Percentiles rank a stretch among this genome's conserved stretches.
Evolutionary conservation across 306 rosid species (phyloP).

Genomic region (Carpinus viminea): DNA sequence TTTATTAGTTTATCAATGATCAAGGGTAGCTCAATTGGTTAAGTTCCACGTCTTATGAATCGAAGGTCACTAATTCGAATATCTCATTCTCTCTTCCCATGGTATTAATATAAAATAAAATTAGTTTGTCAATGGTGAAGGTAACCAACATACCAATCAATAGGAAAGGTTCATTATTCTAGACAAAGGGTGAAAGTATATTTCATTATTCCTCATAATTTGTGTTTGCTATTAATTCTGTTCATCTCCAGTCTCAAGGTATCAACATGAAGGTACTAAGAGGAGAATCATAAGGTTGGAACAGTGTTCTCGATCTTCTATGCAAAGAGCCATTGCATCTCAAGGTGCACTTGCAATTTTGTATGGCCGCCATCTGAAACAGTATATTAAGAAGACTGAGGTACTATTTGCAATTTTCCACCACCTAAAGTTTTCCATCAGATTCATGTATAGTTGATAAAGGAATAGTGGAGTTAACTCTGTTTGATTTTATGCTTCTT

Average conservation of each 20-base stretch:
- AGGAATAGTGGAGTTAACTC: background rate
- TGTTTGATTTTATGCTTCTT: background rate
- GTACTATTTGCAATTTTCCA: constrained; percentile 35
- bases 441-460: background rate
- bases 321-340: constrained; percentile 60
- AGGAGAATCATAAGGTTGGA: constrained; percentile 78
- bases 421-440: background rate
- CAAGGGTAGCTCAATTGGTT: too few relatives aligned
- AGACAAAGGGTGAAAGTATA: background rate
- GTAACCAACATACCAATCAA: background rate
- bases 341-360: constrained; percentile 70
- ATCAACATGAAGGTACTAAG: constrained; percentile 54
- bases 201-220: background rate
- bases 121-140: background rate
- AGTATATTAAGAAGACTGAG: constrained; percentile 67
- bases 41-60: too few relatives aligned
- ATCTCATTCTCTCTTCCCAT: too few relatives aligned
- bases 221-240: background rate
- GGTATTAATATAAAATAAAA: too few relatives aligned
- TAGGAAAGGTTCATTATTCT: background rate
- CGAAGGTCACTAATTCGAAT: too few relatives aligned
- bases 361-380: constrained; percentile 61
- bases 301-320: constrained; percentile 59
- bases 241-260: constrained; percentile 46
- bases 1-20: background rate